phyloP scores from a whole-genome alignment of 306 rosid species.

The Vigna unguiculata region DNA sequence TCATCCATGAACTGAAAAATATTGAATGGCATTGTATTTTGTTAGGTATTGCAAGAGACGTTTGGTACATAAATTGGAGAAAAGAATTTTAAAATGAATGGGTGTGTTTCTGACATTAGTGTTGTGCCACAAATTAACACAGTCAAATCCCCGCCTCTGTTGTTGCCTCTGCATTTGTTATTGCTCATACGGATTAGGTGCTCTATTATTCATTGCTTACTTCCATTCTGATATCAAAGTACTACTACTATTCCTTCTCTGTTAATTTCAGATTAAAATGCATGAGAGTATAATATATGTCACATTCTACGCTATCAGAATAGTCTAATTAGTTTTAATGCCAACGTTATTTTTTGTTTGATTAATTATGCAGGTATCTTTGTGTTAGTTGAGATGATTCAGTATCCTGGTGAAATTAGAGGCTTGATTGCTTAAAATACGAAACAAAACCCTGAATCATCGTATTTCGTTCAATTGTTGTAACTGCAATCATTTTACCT shows the following conservation, averaged over 20 bases:
- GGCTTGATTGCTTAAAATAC: neutral
- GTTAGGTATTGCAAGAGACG: constrained; percentile 50
- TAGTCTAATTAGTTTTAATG: neutral
- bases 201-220: constrained; percentile 9
- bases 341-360: neutral
- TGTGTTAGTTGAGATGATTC: neutral
- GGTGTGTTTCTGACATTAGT: constrained; percentile 46
- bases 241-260: neutral
- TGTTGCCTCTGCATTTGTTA: constrained; percentile 35
- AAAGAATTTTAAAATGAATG: constrained; percentile 48
- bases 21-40: constrained; percentile 43
- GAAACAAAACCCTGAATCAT: neutral
- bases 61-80: constrained; percentile 22
- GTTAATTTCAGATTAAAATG: neutral
- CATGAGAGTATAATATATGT: neutral
- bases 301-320: neutral
- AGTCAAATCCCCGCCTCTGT: constrained; percentile 35
- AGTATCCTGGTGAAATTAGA: neutral
- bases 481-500: neutral
- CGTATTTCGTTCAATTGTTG: neutral
- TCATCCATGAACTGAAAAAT: constrained; percentile 26
- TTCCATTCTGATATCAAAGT: neutral
- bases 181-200: constrained; percentile 26
- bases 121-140: constrained; percentile 36
- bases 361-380: too few species aligned